Evolutionary conservation across 1,284 basidiomycete genomes (phyloP), one percentile per base, ranked within the genome.

Genomic region (Cryptococcus deneoformans): DNA sequence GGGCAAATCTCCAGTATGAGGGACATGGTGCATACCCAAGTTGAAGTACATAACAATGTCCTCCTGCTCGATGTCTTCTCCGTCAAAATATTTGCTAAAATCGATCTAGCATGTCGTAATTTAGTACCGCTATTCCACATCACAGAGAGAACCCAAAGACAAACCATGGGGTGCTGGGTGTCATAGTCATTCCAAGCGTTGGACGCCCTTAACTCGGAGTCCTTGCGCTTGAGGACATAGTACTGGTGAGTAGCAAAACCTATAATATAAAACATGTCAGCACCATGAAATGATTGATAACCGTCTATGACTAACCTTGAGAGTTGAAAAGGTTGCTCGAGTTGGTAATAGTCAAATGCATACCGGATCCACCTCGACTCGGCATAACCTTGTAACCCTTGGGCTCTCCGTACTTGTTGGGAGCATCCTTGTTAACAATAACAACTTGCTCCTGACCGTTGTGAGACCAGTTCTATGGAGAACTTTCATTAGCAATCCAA

Each of bases 161-260:
- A 20, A 20, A 20, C 83, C 14, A 81, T 76, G 1, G 85, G 85
- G 2, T 68, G 69, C 1, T 82, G 84, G 1, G 85, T 84, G 2
- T 86, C 73, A 65, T 87, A 82, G 57, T 83, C 78, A 71, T 87
- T 87, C 84, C 84, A 86, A 71, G 82, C 81, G 44, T 76, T 79
- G 58, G 81, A 83, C 10, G 82, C 83, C 0, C 76, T 77, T 2
- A 82, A 84, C 69, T 87, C 85, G 65, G 86, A 85, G 67, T 86
- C 83, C 50, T 83, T 81, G 1, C 85, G 84, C 83, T 85, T 87
- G 65, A 86, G 83, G 4, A 82, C 85, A 52, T 84, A 85, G 45
- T 85, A 80, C 48, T 83, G 72, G 6, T 84, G 63, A 10, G 61
- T 66, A 9, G 67, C 71, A 43, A 75, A 73, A n/a, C 50, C 54